A percentile compares a stretch with the other conserved stretches of the same genome.
Evolutionary conservation across 2,329 filamentous ascomycete species (phyloP).

Genomic region (Pezicula radicicola): DNA sequence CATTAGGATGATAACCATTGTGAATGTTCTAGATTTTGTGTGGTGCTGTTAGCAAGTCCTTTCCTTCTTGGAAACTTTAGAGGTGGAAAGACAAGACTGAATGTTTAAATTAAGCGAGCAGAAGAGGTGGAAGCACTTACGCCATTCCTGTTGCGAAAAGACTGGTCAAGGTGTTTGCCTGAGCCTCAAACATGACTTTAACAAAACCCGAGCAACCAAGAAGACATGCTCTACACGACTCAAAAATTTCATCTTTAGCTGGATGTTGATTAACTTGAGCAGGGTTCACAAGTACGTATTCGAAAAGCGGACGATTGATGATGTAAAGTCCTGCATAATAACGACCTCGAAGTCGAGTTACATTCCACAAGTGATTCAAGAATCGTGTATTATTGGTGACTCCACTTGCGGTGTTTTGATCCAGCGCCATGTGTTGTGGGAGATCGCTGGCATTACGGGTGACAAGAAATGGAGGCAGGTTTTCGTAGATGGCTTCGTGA

Average conservation of each 20-base stretch:
- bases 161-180: constrained; percentile 23
- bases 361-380: constrained; percentile 30
- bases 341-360: constrained; percentile 24
- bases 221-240: constrained; percentile 21
- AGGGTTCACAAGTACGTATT: constrained; percentile 25
- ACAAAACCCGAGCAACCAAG: constrained; percentile 25
- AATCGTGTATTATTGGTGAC: not conserved
- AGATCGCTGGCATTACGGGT: constrained; percentile 7
- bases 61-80: too few species aligned
- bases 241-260: constrained; percentile 16
- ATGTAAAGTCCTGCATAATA: constrained; percentile 30
- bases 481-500: constrained; percentile 40
- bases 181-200: constrained; percentile 24
- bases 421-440: constrained; percentile 5
- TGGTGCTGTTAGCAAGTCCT: too few species aligned
- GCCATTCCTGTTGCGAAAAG: constrained; percentile 29
- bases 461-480: constrained; percentile 22
- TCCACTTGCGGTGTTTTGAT: not conserved
- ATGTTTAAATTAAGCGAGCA: not conserved
- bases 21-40: constrained; percentile 19
- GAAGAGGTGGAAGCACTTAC: constrained; percentile 14
- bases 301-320: constrained; percentile 28
- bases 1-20: constrained; percentile 23
- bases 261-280: constrained; percentile 22
- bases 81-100: not conserved